Evolutionary conservation across 1,139 yeast genomes (phyloP), one percentile per base, ranked within the genome.

Genomic region (Geotrichum klebahnii): DNA sequence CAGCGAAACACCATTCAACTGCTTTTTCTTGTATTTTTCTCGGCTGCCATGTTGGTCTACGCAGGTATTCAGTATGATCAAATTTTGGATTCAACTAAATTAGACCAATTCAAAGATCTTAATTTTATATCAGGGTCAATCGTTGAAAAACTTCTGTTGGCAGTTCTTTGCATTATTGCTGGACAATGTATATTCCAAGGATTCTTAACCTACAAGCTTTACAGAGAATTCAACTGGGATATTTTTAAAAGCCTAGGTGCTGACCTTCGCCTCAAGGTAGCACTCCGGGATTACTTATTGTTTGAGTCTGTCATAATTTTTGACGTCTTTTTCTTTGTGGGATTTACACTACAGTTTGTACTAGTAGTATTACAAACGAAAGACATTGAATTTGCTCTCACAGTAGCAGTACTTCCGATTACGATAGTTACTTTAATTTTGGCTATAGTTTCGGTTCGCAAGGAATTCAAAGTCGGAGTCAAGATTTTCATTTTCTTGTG

Each of bases 211-310:
- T 65, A 65, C 57, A 62, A 65, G 44, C 70, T 69, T n/a, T 67
- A 76, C 45, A 64, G 65, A 23, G 74, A 74, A 47, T 76, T 77
- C 52, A 73, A 72, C 52, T 76, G 80, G 80, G 68, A 73, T 55
- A 67, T 74, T 33, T 78, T 72, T 64, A 75, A 77, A 63, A 72
- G 73, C 50, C 72, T 77, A 45, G 81, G 82, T 2, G 81, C 78
- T 2, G 78, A 75, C 57, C 57, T 73, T 24, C 59, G 61, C n/a
- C 67, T 74, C 55, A 69, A 72, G 54, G 62, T 68, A 22, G 67
- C 75, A 57, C 75, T 72, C 59, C 63, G 70, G 43, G 59, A 67
- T 14, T 76, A 73, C 59, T 77, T 75, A 58, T 55, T 64, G 29
- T 63, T 61, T 51, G 57, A 57, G 40, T 64, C 75, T 4, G 64